Evolutionary conservation across 371 early-diverging fungal species (phyloP).

Genomic region (Mucor saturninus): DNA sequence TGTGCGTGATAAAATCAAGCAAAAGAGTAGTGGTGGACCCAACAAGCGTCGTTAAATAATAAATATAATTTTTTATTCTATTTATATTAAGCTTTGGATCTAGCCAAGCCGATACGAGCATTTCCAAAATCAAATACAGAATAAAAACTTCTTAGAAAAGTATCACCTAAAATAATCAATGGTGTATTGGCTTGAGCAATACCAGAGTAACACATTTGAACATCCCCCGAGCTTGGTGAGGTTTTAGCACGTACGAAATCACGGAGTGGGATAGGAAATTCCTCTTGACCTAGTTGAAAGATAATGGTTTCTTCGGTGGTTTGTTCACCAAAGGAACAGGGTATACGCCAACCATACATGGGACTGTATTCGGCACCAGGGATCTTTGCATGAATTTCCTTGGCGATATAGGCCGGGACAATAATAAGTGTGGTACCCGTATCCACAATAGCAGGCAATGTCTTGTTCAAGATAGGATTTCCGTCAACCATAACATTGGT

Average conservation of each 20-base stretch:
- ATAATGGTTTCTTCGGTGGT: conserved; percentile 10
- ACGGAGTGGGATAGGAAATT: conserved; percentile 25
- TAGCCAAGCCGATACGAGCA: conserved; percentile 40
- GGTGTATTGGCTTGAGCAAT: conserved; percentile 36
- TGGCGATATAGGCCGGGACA: conserved; percentile 39
- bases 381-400: conserved; percentile 47
- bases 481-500: conserved; percentile 42
- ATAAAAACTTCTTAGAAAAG: conserved; percentile 42
- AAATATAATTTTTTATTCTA: neutral
- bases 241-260: conserved; percentile 37
- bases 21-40: conserved; percentile 23
- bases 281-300: conserved; percentile 30
- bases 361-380: conserved; percentile 48
- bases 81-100: conserved; percentile 3
- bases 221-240: neutral
- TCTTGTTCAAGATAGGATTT: conserved; percentile 19
- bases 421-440: conserved; percentile 52
- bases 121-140: conserved; percentile 46
- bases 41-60: conserved; percentile 36
- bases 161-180: conserved; percentile 41
- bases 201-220: conserved; percentile 42
- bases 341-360: conserved; percentile 53
- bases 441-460: conserved; percentile 49
- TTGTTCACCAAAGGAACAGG: conserved; percentile 29
- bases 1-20: conserved; percentile 35